phyloP scores from a whole-genome alignment of 495 filamentous ascomycete species.

The Aspergillus campestris region DNA sequence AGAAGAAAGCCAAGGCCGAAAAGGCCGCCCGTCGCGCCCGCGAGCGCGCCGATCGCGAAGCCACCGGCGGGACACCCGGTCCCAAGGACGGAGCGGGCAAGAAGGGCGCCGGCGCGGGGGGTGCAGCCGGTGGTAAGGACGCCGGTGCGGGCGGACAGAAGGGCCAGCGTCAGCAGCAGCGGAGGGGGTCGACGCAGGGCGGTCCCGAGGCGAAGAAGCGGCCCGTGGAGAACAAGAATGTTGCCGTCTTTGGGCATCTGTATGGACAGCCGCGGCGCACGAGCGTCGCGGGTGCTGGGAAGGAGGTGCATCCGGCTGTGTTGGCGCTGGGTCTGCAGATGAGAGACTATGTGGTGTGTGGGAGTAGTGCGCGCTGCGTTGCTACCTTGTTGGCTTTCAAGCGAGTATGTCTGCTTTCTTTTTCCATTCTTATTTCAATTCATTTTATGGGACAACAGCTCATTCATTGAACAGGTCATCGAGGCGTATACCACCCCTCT shows the following conservation, averaged over 20 bases:
- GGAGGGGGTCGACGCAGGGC: conserved; percentile 32
- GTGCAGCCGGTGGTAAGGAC: neutral
- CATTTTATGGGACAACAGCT: neutral
- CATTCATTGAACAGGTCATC: conserved; percentile 54
- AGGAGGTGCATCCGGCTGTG: conserved; percentile 86
- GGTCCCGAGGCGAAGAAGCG: conserved; percentile 28
- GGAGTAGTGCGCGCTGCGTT: conserved; percentile 81
- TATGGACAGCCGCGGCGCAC: conserved; percentile 66
- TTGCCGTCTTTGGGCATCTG: conserved; percentile 76
- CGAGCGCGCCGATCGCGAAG: conserved; percentile 41
- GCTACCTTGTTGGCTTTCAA: conserved; percentile 85
- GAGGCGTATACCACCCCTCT: conserved; percentile 82
- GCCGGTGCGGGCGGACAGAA: conserved; percentile 17
- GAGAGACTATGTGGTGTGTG: conserved; percentile 79
- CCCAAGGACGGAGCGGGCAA: conserved; percentile 24
- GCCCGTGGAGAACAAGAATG: conserved; percentile 59
- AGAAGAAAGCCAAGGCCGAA: conserved; percentile 70
- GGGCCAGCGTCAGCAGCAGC: conserved; percentile 26
- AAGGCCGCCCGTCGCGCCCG: conserved; percentile 66
- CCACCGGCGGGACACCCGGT: conserved; percentile 18
- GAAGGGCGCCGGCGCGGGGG: conserved; percentile 28
- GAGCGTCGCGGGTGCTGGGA: conserved; percentile 64
- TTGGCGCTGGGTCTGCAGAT: conserved; percentile 83
- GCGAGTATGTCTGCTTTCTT: conserved; percentile 47
- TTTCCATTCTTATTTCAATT: conserved; percentile 1